Evolutionary conservation across 2,329 filamentous ascomycete species (phyloP).

Genomic region (Colletotrichum sublineola): DNA sequence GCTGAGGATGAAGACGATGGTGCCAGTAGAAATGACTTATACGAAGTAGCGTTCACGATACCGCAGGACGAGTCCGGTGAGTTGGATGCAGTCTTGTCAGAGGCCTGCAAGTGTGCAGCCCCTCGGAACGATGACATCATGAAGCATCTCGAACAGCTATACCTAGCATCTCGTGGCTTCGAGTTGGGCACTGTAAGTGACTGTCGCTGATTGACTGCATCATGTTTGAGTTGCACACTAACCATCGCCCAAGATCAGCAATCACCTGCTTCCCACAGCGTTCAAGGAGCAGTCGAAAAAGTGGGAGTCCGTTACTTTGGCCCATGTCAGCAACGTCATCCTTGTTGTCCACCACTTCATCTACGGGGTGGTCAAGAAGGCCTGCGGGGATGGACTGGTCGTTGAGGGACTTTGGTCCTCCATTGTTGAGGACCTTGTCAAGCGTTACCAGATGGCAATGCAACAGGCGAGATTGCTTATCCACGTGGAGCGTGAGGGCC

Average conservation of each 20-base stretch:
- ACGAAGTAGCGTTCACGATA: not conserved
- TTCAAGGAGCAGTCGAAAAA: constrained; percentile 68
- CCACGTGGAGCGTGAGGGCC: constrained; percentile 61
- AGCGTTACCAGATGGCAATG: constrained; percentile 62
- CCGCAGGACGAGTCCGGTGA: constrained; percentile 6
- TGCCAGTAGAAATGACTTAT: not conserved
- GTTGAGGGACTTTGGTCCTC: constrained; percentile 55
- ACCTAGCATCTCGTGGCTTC: constrained; percentile 62
- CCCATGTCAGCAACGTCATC: constrained; percentile 66
- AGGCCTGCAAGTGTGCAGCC: constrained; percentile 29
- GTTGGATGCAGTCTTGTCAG: constrained; percentile 26
- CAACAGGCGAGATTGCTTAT: constrained; percentile 65
- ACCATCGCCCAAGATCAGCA: constrained; percentile 50
- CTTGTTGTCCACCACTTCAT: constrained; percentile 67
- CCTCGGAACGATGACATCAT: constrained; percentile 53
- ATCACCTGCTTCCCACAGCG: constrained; percentile 55
- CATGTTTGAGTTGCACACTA: not conserved
- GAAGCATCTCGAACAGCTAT: constrained; percentile 43
- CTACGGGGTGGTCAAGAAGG: constrained; percentile 52
- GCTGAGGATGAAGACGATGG: not conserved
- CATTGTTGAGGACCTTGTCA: constrained; percentile 59
- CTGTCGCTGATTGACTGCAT: not conserved
- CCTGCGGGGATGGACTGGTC: constrained; percentile 60
- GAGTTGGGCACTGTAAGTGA: constrained; percentile 64
- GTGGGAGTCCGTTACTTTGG: constrained; percentile 62